These are phyloP conservation scores for Saussurea involucrata DNA, from an alignment of 129 eudicot species.

Conservation along the genomic window DNA sequence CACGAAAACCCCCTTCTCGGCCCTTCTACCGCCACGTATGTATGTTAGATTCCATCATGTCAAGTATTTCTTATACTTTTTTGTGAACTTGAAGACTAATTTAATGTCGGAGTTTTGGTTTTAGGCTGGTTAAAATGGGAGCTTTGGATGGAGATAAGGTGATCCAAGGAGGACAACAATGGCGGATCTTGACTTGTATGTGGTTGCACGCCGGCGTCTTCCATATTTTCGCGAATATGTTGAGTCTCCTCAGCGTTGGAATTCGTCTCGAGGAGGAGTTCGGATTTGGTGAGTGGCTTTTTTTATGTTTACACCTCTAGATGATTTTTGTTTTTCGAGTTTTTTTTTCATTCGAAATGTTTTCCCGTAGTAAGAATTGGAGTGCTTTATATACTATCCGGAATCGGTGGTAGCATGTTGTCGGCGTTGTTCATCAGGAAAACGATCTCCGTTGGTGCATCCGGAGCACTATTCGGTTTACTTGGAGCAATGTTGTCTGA, in stretches of 20 bases:
- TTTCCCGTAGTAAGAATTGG: slow-evolving; percentile 58
- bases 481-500: slow-evolving; percentile 95
- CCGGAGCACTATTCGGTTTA: slow-evolving; percentile 88
- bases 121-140: slow-evolving; percentile 59
- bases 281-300: slow-evolving; percentile 52
- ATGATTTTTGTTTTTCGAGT: background rate
- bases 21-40: slow-evolving; percentile 76
- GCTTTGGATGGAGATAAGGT: slow-evolving; percentile 59
- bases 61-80: background rate
- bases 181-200: slow-evolving; percentile 66
- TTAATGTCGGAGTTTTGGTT: background rate
- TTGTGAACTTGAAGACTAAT: background rate
- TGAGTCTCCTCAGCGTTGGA: slow-evolving; percentile 63
- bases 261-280: slow-evolving; percentile 90
- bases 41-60: background rate
- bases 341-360: background rate
- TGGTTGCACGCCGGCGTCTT: slow-evolving; percentile 88
- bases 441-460: slow-evolving; percentile 83
- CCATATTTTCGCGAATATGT: slow-evolving; percentile 75
- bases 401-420: slow-evolving; percentile 71
- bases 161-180: slow-evolving; percentile 42
- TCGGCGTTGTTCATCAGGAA: slow-evolving; percentile 55
- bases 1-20: slow-evolving; percentile 80
- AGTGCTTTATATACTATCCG: slow-evolving; percentile 54
- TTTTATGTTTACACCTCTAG: background rate